These are phyloP conservation scores for Lodderomyces oxycetoniae DNA, from an alignment of 1,139 yeast species.

Conservation along the genomic window DNA sequence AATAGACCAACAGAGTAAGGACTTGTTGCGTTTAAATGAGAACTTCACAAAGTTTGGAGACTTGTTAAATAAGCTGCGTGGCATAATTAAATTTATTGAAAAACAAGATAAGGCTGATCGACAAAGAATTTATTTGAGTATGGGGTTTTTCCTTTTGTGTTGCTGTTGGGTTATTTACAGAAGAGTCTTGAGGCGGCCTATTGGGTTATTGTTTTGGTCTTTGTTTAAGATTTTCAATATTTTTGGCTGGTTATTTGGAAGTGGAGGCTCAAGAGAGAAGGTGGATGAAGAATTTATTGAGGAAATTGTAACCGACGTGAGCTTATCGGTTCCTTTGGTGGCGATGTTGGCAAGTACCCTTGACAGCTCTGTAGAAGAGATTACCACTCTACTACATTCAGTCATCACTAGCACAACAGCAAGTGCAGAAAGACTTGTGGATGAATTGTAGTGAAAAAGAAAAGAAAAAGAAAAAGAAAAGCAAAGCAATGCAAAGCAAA, in stretches of 20 bases:
- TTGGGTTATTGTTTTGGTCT: conserved; percentile 55
- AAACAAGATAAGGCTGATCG: conserved; percentile 65
- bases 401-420: background rate
- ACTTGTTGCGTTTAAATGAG: conserved; percentile 45
- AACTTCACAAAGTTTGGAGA: conserved; percentile 51
- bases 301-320: no score
- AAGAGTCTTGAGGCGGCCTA: conserved; percentile 55
- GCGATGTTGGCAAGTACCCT: no score
- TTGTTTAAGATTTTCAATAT: conserved; percentile 44
- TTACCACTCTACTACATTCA: no score
- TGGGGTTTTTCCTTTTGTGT: conserved; percentile 54
- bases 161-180: conserved; percentile 64
- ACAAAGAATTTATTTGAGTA: conserved; percentile 51
- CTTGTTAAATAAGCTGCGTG: conserved; percentile 49
- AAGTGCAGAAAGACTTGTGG: conserved; percentile 7
- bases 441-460: conserved; percentile 8
- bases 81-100: conserved; percentile 59
- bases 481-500: background rate
- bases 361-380: no score
- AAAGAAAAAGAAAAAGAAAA: background rate
- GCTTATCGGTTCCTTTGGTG: conserved; percentile 4
- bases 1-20: conserved; percentile 54
- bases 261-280: conserved; percentile 1
- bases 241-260: conserved; percentile 23
- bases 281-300: conserved; percentile 5